These are phyloP conservation scores for Triticum timopheevii DNA, from an alignment of 176 grass and related monocot species.

Conservation along the genomic window DNA sequence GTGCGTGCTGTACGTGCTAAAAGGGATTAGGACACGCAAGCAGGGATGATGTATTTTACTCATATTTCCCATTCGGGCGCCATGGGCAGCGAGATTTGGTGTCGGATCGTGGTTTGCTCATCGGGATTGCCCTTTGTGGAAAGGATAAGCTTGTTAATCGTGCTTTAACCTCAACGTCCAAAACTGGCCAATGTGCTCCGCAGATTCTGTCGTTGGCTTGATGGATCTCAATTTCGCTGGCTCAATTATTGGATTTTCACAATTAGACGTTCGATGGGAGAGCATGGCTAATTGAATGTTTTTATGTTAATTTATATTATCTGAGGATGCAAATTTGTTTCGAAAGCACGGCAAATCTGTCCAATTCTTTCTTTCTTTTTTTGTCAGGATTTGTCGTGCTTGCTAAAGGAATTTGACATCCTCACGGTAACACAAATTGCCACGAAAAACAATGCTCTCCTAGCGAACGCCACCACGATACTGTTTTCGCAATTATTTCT, in stretches of 20 bases:
- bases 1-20: background rate
- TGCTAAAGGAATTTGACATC: no score
- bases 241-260: background rate
- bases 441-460: no score
- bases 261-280: no score
- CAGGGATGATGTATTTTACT: background rate
- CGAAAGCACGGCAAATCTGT: no score
- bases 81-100: background rate
- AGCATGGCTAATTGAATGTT: no score
- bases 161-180: background rate
- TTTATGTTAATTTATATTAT: no score
- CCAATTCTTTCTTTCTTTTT: no score
- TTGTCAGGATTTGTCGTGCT: no score
- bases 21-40: background rate
- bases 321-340: no score
- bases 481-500: no score
- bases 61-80: background rate
- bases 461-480: no score
- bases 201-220: background rate
- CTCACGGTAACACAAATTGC: no score
- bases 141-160: constrained; percentile 2
- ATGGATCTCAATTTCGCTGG: background rate
- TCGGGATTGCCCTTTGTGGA: constrained; percentile 1
- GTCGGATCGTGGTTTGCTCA: background rate
- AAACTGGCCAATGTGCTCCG: background rate